Conservation (phyloP, 108 stramenopile genomes). For the Aurantiochytrium sp. region DNA sequence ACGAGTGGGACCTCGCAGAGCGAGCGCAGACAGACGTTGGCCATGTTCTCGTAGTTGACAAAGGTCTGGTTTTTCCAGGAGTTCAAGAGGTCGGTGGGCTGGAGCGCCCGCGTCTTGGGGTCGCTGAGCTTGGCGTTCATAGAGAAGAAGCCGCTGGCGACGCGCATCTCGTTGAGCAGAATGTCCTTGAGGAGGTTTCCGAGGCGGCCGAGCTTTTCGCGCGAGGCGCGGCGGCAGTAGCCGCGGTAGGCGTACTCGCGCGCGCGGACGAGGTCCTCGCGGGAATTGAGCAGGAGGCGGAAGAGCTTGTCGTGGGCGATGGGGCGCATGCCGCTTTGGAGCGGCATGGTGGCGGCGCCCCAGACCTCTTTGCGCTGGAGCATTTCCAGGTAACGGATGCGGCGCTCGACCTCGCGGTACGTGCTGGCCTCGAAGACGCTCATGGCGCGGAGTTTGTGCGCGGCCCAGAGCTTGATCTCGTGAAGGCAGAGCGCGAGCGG, state of each 20-base stretch:
- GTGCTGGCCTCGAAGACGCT: background rate
- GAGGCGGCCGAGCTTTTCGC: slow-evolving; percentile 22
- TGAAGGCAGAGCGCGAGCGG: background rate
- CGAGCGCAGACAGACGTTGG: background rate
- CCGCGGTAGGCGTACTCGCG: slow-evolving; percentile 7
- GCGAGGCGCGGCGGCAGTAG: slow-evolving; percentile 23
- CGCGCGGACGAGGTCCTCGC: background rate
- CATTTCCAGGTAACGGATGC: background rate
- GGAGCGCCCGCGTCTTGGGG: slow-evolving; percentile 19
- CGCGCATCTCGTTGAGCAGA: slow-evolving; percentile 20
- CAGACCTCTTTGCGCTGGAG: slow-evolving; percentile 22
- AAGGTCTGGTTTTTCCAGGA: slow-evolving; percentile 23
- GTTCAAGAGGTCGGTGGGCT: background rate
- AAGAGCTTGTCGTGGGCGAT: slow-evolving; percentile 5
- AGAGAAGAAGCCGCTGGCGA: background rate
- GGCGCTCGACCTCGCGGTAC: background rate
- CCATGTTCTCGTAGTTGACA: slow-evolving; percentile 29
- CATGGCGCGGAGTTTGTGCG: background rate
- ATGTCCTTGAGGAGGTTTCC: slow-evolving; percentile 22
- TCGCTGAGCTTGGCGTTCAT: slow-evolving; percentile 20
- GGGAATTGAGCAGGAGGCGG: background rate
- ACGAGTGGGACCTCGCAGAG: slow-evolving; percentile 20
- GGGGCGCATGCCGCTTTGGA: slow-evolving; percentile 19
- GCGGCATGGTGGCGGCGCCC: background rate
- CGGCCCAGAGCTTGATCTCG: slow-evolving; percentile 12